Base-by-base conservation (phyloP, 164 flowering plant genomes). In the Sextonia rubra region DNA sequence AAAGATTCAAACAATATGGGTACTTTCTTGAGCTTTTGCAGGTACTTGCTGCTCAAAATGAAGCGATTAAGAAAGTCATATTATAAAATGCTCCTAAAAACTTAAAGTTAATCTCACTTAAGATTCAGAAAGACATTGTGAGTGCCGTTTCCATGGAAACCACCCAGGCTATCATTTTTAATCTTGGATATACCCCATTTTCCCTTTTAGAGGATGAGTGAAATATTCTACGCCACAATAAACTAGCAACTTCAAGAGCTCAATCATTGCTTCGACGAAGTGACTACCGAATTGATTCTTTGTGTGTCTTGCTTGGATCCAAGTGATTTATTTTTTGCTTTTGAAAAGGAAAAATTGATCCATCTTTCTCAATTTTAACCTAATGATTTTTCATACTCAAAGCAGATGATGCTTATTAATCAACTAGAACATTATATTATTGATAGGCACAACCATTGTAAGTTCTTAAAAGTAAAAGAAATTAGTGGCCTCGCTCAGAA, bases 41-140 rank as follows among this genome's bases (percentile, higher is more conserved):
- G 22, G 12, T 61, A 5, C 22, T 20, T 24, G 64, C 2, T n/a
- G 1, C n/a, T 61, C 64, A 27, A 6, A 12, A 29, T 64, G 67
- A 64, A 26, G 18, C 4, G 26, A 23, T 64, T 26, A 26, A 26
- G 26, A 64, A 18, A 25, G n/a, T n/a, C n/a, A 3, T 64, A 12
- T 37, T 64, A 2, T 0, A 26, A 26, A 64, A 26, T 64, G 44
- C 67, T 64, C 37, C 37, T 14, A 4, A 64, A 9, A 64, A 64
- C 26, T 26, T 64, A 2, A 64, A 64, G 14, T 64, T 64, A 15
- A 64, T 20, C 20, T 2, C 47, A 12, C 37, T 4, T 26, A 20
- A 64, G 20, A 61, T 61, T 23, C 64, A 61, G 25, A 61, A 61
- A n/a, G 64, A 61, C 64, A 24, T 61, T 61, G 25, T 61, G 27